Conservation (phyloP, 202 grass and related monocot genomes). For the Schoenoplectus triqueter region DNA sequence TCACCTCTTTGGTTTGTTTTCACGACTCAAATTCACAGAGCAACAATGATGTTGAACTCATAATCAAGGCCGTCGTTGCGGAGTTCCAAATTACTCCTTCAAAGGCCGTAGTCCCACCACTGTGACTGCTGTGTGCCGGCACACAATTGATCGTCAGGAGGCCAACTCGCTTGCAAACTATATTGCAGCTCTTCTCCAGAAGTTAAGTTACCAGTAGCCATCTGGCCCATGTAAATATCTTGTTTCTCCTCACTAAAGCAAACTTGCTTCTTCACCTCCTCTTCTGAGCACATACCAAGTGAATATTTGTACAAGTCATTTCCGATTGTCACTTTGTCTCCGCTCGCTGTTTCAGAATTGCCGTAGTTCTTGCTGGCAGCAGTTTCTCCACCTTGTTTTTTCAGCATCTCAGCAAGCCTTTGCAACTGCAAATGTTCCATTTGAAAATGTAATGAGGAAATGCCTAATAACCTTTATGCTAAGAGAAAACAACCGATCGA, state of each 20-base stretch:
- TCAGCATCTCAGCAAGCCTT: constrained; percentile 70
- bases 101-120: constrained; percentile 91
- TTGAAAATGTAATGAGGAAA: neutral
- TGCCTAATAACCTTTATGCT: neutral
- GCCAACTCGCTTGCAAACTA: constrained; percentile 68
- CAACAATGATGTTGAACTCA: neutral
- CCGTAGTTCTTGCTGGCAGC: constrained; percentile 44
- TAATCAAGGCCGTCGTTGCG: neutral
- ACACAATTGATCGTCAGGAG: constrained; percentile 61
- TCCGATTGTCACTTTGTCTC: constrained; percentile 20
- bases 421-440: constrained; percentile 48
- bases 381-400: constrained; percentile 49
- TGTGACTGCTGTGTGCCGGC: constrained; percentile 50
- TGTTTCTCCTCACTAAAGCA: constrained; percentile 57
- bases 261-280: constrained; percentile 46
- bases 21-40: neutral
- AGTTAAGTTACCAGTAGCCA: constrained; percentile 42
- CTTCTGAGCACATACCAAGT: constrained; percentile 38
- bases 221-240: constrained; percentile 46
- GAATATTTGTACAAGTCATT: constrained; percentile 25
- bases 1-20: constrained; percentile 11
- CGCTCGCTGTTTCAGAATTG: constrained; percentile 35
- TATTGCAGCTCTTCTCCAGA: constrained; percentile 52
- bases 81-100: constrained; percentile 46
- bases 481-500: neutral